These are phyloP conservation scores for Beauveria varroae DNA, from an alignment of 2,329 filamentous ascomycete genomes.

Conservation along the genomic window DNA sequence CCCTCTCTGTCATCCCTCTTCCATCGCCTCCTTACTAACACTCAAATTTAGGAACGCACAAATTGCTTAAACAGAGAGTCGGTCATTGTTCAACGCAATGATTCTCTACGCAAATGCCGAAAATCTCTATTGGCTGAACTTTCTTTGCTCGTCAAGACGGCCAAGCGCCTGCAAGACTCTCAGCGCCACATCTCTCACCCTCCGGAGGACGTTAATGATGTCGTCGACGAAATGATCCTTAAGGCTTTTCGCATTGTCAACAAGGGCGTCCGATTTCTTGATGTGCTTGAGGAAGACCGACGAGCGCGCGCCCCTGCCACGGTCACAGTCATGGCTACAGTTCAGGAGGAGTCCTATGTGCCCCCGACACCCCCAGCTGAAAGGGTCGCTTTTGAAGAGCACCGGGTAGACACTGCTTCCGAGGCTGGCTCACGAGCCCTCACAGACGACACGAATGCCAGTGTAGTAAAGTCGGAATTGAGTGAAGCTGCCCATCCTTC, in stretches of 20 bases:
- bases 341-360: conserved; percentile 49
- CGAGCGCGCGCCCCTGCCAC: conserved; percentile 42
- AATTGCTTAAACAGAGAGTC: conserved; percentile 83
- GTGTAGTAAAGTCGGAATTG: conserved; percentile 27
- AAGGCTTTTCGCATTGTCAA: conserved; percentile 94
- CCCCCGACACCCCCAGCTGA: conserved; percentile 60
- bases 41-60: conserved; percentile 62
- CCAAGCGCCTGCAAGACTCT: conserved; percentile 74
- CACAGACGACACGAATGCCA: conserved; percentile 25
- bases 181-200: conserved; percentile 43
- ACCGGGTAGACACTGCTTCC: conserved; percentile 22
- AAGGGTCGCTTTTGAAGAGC: conserved; percentile 39
- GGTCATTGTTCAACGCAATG: conserved; percentile 63
- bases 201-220: conserved; percentile 57
- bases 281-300: conserved; percentile 66
- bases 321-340: conserved; percentile 53
- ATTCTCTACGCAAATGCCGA: conserved; percentile 68
- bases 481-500: conserved; percentile 29
- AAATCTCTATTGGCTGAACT: conserved; percentile 86
- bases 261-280: conserved; percentile 80
- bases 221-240: conserved; percentile 86
- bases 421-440: conserved; percentile 34
- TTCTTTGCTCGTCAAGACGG: conserved; percentile 80
- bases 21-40: neutral
- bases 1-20: neutral